Conservation (phyloP, 805 yeast genomes). For the Candida sphagnicola region DNA sequence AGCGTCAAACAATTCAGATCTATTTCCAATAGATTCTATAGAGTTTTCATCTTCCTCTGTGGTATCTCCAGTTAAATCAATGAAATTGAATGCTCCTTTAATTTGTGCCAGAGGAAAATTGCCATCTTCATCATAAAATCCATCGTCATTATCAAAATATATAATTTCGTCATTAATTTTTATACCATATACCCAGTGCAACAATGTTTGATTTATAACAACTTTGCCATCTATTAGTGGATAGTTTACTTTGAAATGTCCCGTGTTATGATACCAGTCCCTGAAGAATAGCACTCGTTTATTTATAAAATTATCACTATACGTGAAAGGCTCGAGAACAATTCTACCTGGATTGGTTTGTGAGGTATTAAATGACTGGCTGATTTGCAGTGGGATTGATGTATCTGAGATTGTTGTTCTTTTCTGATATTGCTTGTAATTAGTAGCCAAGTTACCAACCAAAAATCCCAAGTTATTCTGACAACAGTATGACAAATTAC, state of each 20-base stretch:
- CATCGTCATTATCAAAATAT: conserved; percentile 21
- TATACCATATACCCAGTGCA: conserved; percentile 14
- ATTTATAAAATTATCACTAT: conserved; percentile 3
- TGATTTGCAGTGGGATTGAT: background rate
- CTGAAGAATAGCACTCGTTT: conserved; percentile 26
- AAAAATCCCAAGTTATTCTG: conserved; percentile 24
- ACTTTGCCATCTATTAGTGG: conserved; percentile 1
- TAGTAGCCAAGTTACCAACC: conserved; percentile 28
- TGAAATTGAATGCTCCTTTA: conserved; percentile 4
- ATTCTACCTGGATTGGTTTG: conserved; percentile 8
- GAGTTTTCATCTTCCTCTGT: background rate
- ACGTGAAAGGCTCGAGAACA: conserved; percentile 11
- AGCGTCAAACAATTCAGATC: background rate
- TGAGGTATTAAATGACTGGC: background rate
- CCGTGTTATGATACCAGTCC: conserved; percentile 30
- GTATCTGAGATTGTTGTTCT: conserved; percentile 1
- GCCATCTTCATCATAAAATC: conserved; percentile 6
- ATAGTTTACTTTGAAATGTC: conserved; percentile 10
- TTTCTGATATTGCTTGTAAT: conserved; percentile 13
- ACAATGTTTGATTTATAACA: conserved; percentile 6
- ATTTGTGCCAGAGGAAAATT: background rate
- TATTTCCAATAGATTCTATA: background rate
- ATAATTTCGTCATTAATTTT: conserved; percentile 13
- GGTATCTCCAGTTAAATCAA: conserved; percentile 9
- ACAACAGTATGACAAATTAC: conserved; percentile 19